These are phyloP conservation scores for Aspergillus thermomutatus DNA, from an alignment of 2,329 filamentous ascomycete species.

Conservation along the genomic window DNA sequence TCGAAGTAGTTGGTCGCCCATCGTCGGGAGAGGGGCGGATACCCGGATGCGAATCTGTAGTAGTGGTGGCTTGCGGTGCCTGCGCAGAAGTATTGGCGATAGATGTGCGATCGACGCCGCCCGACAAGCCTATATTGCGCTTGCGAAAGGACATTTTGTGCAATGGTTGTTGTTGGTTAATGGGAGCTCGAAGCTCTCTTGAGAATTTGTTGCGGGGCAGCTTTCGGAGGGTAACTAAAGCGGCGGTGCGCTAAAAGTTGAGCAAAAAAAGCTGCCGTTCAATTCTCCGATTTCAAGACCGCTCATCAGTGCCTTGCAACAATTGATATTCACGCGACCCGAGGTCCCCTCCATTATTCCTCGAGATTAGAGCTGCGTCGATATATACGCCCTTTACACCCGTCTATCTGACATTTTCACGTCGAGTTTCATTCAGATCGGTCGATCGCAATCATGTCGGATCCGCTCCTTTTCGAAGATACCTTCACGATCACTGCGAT, in stretches of 20 bases:
- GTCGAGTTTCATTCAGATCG: neutral
- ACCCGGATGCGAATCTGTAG: conserved; percentile 43
- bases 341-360: neutral
- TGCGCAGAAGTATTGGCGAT: conserved; percentile 24
- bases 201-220: conserved; percentile 23
- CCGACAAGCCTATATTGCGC: conserved; percentile 58
- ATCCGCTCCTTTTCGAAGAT: conserved; percentile 92
- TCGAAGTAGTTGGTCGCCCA: conserved; percentile 84
- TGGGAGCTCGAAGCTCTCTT: conserved; percentile 5
- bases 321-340: neutral
- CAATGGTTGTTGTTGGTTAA: conserved; percentile 1
- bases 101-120: conserved; percentile 34
- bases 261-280: conserved; percentile 21
- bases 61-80: conserved; percentile 25
- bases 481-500: conserved; percentile 77
- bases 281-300: neutral
- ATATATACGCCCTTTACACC: neutral
- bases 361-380: neutral
- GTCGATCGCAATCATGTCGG: conserved; percentile 60
- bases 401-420: neutral
- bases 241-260: conserved; percentile 22
- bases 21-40: conserved; percentile 84
- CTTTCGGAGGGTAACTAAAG: conserved; percentile 18
- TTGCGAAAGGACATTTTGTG: conserved; percentile 64
- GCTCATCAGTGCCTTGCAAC: neutral